These are phyloP conservation scores for Polymyxa betae DNA, from an alignment of 208 protist species.

Conservation along the genomic window DNA sequence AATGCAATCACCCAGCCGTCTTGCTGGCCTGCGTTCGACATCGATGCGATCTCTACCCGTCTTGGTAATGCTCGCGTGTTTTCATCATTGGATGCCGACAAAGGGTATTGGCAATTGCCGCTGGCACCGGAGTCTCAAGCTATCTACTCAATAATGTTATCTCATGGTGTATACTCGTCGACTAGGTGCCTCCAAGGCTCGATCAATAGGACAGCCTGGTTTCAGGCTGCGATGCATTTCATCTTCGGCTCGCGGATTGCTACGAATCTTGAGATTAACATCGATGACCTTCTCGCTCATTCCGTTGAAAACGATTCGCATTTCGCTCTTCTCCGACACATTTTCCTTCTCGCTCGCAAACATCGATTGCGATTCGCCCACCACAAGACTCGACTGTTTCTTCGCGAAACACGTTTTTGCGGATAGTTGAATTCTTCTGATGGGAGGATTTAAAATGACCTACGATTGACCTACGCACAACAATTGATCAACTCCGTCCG, in stretches of 20 bases:
- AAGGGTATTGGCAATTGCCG: neutral
- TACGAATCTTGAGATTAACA: neutral
- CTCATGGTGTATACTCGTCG: neutral
- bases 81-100: neutral
- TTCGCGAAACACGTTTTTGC: neutral
- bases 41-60: neutral
- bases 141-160: neutral
- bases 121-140: neutral
- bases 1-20: neutral
- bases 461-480: too few relatives aligned
- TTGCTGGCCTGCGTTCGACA: neutral
- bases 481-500: too few relatives aligned
- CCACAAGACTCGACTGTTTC: neutral
- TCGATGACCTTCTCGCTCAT: neutral
- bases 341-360: neutral
- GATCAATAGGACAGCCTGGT: neutral
- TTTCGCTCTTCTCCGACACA: neutral
- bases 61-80: neutral
- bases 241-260: neutral
- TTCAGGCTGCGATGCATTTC: neutral
- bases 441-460: too few relatives aligned
- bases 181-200: neutral
- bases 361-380: neutral
- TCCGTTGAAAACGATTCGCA: neutral
- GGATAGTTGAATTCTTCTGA: neutral